phyloP scores from a whole-genome alignment of 2,329 filamentous ascomycete species.

The Cladobotryum protrusum region DNA sequence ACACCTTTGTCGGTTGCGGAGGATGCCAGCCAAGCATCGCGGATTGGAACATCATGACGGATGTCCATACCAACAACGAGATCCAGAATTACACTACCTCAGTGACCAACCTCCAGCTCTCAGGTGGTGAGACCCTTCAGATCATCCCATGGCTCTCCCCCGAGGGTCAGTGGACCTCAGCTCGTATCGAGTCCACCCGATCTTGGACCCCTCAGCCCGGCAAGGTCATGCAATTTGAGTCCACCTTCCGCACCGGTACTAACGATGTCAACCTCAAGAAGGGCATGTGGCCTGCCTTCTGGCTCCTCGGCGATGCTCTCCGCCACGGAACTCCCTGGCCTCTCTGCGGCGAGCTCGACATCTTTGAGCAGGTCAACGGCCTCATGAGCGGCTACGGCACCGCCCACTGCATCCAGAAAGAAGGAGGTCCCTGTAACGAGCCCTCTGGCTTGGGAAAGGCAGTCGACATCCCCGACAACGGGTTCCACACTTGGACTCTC shows the following conservation, averaged over 20 bases:
- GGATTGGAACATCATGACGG: conserved; percentile 40
- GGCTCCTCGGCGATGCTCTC: conserved; percentile 43
- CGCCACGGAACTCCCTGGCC: conserved; percentile 43
- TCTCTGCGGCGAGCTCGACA: conserved; percentile 44
- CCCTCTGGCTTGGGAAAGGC: conserved; percentile 32
- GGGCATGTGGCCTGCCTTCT: conserved; percentile 50
- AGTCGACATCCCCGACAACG: conserved; percentile 36
- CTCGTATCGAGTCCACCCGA: conserved; percentile 42
- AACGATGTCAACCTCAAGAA: conserved; percentile 31
- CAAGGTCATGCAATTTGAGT: conserved; percentile 37
- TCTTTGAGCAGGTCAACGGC: conserved; percentile 45
- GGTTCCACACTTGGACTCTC: conserved; percentile 44
- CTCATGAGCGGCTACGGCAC: conserved; percentile 40
- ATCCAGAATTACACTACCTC: conserved; percentile 40
- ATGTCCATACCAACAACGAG: conserved; percentile 44
- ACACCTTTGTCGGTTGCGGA: conserved; percentile 37
- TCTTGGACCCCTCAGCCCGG: conserved; percentile 38
- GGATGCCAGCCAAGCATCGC: conserved; percentile 30
- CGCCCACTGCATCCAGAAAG: conserved; percentile 39
- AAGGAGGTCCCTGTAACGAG: conserved; percentile 44
- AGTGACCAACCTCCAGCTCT: conserved; percentile 42
- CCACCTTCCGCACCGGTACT: conserved; percentile 38
- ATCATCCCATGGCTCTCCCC: conserved; percentile 39
- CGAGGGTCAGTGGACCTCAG: conserved; percentile 42
- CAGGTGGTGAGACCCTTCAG: conserved; percentile 45